Evolutionary conservation across 2,329 filamentous ascomycete genomes (phyloP), one percentile per base, ranked within the genome.

Genomic region (Curvularia verruculosa): DNA sequence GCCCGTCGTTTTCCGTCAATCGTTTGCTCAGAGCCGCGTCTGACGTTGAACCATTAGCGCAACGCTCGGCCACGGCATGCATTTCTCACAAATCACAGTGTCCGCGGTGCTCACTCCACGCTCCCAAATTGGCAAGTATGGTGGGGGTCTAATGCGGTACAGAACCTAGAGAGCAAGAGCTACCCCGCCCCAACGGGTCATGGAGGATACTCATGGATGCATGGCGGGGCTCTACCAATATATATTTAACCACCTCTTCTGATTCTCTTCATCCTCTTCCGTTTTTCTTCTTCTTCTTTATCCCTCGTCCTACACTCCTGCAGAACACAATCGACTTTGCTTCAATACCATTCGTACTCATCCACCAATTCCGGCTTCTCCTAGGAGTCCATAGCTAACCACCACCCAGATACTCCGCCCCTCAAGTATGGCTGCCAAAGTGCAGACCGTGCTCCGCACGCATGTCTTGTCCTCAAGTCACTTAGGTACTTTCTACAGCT

Each of bases 401-500:
- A 36, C 21, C 15, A 13, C 47, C 15, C 44, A 74, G 69, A 59
- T 58, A 61, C 50, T 51, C n/a, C 49, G 44, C 40, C 13, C 21
- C 46, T 58, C 63, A 68, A 73, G 70, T 73, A 74, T 73, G 70
- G 67, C 61, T 52, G 55, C 60, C 68, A 66, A 51, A 60, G 68
- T 64, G 64, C 68, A 68, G 67, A 69, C 63, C 68, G 68, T 66
- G 61, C 63, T 68, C 67, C 68, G 52, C 49, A 59, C 65, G 72
- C 68, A 56, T 69, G 70, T 63, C 60, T 76, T 75, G 71, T 76
- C 73, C 65, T 58, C 60, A 60, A 64, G 56, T 52, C 55, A 69
- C 72, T 68, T 76, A 76, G 74, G 74, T 76, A 75, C 65, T 66
- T 67, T 73, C 60, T 71, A 62, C 70, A 68, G 58, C 63, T 70